These are phyloP conservation scores for Lentinula raphanica DNA, from an alignment of 768 basidiomycete genomes.

Conservation along the genomic window DNA sequence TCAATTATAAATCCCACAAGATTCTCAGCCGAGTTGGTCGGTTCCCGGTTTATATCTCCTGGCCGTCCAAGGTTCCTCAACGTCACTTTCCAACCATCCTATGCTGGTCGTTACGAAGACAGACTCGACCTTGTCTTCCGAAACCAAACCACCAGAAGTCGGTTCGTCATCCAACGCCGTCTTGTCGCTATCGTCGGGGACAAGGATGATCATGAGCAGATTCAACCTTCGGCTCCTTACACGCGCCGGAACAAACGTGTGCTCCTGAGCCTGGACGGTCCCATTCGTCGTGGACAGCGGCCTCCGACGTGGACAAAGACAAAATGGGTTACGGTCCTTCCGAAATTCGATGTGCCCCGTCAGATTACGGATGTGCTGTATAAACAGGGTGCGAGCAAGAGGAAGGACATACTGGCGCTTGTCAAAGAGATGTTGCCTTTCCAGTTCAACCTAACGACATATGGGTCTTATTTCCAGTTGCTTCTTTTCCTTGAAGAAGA, in stretches of 20 bases:
- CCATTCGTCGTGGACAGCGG: conserved; percentile 28
- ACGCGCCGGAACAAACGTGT: conserved; percentile 20
- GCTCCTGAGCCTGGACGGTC: conserved; percentile 22
- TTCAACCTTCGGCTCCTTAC: conserved; percentile 44
- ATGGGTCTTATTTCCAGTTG: conserved; percentile 38
- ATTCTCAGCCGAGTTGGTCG: conserved; percentile 29
- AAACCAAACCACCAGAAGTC: conserved; percentile 23
- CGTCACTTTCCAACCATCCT: conserved; percentile 28
- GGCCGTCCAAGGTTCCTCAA: conserved; percentile 21
- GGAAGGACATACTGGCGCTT: conserved; percentile 14
- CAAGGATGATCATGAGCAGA: conserved; percentile 40
- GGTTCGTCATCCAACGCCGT: conserved; percentile 44
- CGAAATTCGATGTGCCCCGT: conserved; percentile 26
- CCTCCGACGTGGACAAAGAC: conserved; percentile 36
- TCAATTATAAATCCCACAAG: conserved; percentile 15
- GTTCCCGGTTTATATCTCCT: conserved; percentile 15
- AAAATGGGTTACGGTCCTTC: conserved; percentile 28
- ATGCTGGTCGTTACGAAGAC: conserved; percentile 42
- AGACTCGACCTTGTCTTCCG: conserved; percentile 43
- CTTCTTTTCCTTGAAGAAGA: conserved; percentile 48
- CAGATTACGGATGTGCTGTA: conserved; percentile 27
- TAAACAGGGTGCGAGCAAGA: conserved; percentile 10
- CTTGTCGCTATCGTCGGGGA: conserved; percentile 45
- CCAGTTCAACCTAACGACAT: conserved; percentile 30
- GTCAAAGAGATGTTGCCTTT: conserved; percentile 32